Evolutionary conservation across 768 basidiomycete genomes (phyloP).

Genomic region (Antrodiella citrinella): DNA sequence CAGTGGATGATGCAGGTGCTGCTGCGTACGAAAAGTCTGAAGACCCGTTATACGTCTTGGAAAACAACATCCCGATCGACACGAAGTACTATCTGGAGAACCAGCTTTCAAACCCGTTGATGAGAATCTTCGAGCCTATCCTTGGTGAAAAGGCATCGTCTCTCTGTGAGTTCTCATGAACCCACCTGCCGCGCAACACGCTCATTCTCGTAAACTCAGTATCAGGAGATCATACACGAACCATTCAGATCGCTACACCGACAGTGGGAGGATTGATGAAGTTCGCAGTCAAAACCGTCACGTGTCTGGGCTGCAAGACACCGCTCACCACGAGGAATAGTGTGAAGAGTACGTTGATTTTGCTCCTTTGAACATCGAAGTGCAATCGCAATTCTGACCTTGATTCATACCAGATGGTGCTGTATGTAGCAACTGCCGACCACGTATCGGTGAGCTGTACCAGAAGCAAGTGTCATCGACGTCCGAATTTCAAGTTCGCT

Average conservation of each 20-base stretch:
- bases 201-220: too few species aligned
- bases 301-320: conserved; percentile 94
- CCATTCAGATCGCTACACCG: conserved; percentile 94
- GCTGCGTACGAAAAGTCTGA: conserved; percentile 99
- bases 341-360: conserved; percentile 42
- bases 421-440: conserved; percentile 89
- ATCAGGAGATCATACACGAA: conserved; percentile 91
- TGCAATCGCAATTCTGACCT: conserved; percentile 1
- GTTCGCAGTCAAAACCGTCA: conserved; percentile 93
- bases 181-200: too few species aligned
- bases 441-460: conserved; percentile 81
- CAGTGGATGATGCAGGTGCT: conserved; percentile 52
- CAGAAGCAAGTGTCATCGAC: conserved; percentile 74
- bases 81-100: conserved; percentile 98
- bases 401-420: conserved; percentile 58
- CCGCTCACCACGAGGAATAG: conserved; percentile 66
- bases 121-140: conserved; percentile 98
- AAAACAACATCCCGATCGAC: conserved; percentile 97
- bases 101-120: conserved; percentile 91
- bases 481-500: conserved; percentile 81
- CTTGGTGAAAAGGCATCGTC: conserved; percentile 86
- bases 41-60: conserved; percentile 93
- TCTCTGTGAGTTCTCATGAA: conserved; percentile 49
- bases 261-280: conserved; percentile 97
- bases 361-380: background rate